phyloP scores from a whole-genome alignment of 345 rosid genomes.

The Iberis pinnata region DNA sequence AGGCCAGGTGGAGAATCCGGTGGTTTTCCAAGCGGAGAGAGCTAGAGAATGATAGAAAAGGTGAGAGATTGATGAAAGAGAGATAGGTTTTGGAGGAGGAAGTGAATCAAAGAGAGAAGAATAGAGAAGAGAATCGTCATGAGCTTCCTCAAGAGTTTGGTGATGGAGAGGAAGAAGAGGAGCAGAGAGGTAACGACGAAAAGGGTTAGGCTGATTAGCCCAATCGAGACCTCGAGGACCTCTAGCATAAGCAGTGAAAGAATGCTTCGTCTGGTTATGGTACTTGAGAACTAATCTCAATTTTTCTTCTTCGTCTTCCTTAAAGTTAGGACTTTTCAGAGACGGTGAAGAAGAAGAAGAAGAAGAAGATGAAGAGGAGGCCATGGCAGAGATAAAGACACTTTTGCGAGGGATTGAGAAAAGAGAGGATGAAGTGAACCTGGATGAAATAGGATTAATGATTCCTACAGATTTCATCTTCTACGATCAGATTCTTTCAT shows the following conservation, averaged over 20 bases:
- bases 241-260: constrained; percentile 54
- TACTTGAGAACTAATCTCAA: constrained; percentile 47
- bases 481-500: not conserved
- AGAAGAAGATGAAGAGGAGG: constrained; percentile 33
- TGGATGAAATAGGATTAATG: constrained; percentile 20
- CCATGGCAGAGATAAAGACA: constrained; percentile 24
- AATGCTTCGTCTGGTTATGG: constrained; percentile 74
- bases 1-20: constrained; percentile 77
- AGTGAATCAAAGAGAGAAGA: constrained; percentile 50
- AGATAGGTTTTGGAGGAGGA: constrained; percentile 52
- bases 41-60: constrained; percentile 67
- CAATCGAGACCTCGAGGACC: constrained; percentile 90
- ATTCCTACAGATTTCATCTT: not conserved
- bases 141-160: constrained; percentile 20
- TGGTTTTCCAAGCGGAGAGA: constrained; percentile 88
- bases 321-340: constrained; percentile 7
- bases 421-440: constrained; percentile 20
- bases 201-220: constrained; percentile 92
- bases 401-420: constrained; percentile 19
- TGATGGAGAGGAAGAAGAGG: constrained; percentile 54
- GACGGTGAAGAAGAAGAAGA: constrained; percentile 31
- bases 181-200: constrained; percentile 64
- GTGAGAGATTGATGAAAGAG: constrained; percentile 53
- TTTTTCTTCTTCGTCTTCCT: constrained; percentile 21
- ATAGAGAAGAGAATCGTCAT: constrained; percentile 35